A percentile compares a stretch with the other conserved stretches of the same genome.
Conservation (phyloP, 805 yeast species). For the Pichia californica region DNA sequence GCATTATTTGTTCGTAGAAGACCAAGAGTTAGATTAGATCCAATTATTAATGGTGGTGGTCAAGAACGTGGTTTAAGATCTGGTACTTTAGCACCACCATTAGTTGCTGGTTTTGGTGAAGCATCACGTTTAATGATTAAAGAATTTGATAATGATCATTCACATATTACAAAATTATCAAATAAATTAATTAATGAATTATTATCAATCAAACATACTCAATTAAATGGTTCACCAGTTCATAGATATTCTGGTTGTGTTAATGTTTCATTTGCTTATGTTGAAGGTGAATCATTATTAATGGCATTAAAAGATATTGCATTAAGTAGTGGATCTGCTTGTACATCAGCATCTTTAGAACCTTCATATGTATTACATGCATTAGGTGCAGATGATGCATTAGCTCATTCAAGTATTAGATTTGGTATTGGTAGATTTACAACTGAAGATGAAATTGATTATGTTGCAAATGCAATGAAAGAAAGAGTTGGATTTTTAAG, state of each 20-base stretch:
- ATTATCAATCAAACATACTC: slow-evolving; percentile 79
- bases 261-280: slow-evolving; percentile 92
- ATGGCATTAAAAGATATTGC: slow-evolving; percentile 99
- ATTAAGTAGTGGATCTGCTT: slow-evolving; percentile 92
- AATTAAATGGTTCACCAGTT: slow-evolving; percentile 75
- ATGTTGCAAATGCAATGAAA: slow-evolving; percentile 80
- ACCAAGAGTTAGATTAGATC: slow-evolving; percentile 95
- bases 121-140: slow-evolving; percentile 78
- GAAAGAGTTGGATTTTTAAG: slow-evolving; percentile 89
- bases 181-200: slow-evolving; percentile 66
- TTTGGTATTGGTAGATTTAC: slow-evolving; percentile 97
- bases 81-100: slow-evolving; percentile 96
- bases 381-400: slow-evolving; percentile 94
- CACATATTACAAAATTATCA: slow-evolving; percentile 66
- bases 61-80: slow-evolving; percentile 97
- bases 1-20: slow-evolving; percentile 94
- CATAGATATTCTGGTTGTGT: slow-evolving; percentile 90
- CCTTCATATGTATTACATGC: slow-evolving; percentile 97
- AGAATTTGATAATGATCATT: slow-evolving; percentile 69
- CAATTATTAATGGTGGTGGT: slow-evolving; percentile 95
- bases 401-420: slow-evolving; percentile 97
- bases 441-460: slow-evolving; percentile 92
- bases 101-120: slow-evolving; percentile 94
- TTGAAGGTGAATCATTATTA: slow-evolving; percentile 94
- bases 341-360: slow-evolving; percentile 97